Evolutionary conservation across 2,329 filamentous ascomycete species (phyloP).

Genomic region (Nothophaeocryptopus gaeumannii): DNA sequence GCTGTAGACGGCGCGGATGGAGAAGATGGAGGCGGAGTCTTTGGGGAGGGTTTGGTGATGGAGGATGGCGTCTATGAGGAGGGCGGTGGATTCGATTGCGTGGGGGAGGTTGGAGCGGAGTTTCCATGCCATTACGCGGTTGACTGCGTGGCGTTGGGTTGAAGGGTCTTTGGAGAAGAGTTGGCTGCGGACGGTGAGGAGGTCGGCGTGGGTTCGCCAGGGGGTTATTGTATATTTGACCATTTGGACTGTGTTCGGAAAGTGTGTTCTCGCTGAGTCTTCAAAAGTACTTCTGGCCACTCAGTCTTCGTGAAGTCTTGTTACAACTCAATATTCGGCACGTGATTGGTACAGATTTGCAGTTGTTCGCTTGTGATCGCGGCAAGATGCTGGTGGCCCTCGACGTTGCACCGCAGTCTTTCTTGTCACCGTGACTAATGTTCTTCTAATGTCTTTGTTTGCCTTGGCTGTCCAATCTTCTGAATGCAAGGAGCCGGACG

Average conservation of each 20-base stretch:
- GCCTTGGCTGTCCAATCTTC: no score
- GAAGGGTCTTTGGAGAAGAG: conserved; percentile 52
- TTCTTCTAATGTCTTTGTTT: no score
- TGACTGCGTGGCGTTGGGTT: conserved; percentile 38
- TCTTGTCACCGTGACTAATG: no score
- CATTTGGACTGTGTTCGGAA: conserved; percentile 43
- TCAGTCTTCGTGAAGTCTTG: no score
- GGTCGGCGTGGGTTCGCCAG: conserved; percentile 65
- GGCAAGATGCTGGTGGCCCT: no score
- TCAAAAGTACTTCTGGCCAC: no score
- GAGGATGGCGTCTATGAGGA: conserved; percentile 67
- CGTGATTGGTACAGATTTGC: no score
- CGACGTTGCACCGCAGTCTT: background rate
- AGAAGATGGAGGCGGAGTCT: conserved; percentile 51
- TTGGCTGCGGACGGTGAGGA: conserved; percentile 62
- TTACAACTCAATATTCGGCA: no score
- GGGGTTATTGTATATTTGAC: conserved; percentile 71
- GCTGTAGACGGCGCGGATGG: conserved; percentile 67
- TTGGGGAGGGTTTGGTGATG: conserved; percentile 51
- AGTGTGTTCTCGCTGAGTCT: background rate
- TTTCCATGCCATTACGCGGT: conserved; percentile 55
- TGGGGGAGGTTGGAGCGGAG: conserved; percentile 72
- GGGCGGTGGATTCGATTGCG: conserved; percentile 73
- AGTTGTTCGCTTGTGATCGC: no score
- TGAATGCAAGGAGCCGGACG: no score